phyloP scores from a whole-genome alignment of 2,329 filamentous ascomycete genomes.

The Parascedosporium putredinis region DNA sequence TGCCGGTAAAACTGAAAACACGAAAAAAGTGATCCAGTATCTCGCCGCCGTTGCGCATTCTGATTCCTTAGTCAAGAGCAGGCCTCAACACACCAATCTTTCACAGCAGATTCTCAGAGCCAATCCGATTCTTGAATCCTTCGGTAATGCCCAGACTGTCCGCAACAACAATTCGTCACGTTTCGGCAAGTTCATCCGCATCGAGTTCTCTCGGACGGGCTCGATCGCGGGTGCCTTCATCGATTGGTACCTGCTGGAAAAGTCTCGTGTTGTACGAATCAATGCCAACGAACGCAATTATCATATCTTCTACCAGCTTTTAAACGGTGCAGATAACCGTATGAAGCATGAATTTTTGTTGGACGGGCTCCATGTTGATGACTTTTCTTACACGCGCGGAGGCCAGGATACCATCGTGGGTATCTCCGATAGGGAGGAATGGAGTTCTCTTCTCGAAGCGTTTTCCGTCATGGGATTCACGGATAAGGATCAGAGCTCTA shows the following conservation, averaged over 20 bases:
- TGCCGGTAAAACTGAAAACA: slow-evolving; percentile 97
- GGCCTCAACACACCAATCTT: slow-evolving; percentile 64
- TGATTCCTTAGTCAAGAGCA: slow-evolving; percentile 57
- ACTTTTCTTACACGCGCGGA: slow-evolving; percentile 84
- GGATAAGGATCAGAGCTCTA: slow-evolving; percentile 69
- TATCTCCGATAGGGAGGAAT: slow-evolving; percentile 83
- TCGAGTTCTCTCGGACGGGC: slow-evolving; percentile 80
- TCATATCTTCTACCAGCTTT: slow-evolving; percentile 91
- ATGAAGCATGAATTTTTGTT: slow-evolving; percentile 72
- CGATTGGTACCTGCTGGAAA: slow-evolving; percentile 96
- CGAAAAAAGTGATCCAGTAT: slow-evolving; percentile 98
- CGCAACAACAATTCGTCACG: slow-evolving; percentile 97
- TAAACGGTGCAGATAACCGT: slow-evolving; percentile 67
- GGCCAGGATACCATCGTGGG: slow-evolving; percentile 88
- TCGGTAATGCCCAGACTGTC: slow-evolving; percentile 95
- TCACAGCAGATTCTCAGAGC: slow-evolving; percentile 94
- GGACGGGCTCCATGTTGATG: slow-evolving; percentile 62
- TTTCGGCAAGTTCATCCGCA: slow-evolving; percentile 97
- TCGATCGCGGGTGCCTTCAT: slow-evolving; percentile 94
- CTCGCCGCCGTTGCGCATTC: slow-evolving; percentile 85
- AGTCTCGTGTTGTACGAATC: slow-evolving; percentile 89
- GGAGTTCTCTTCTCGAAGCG: slow-evolving; percentile 81
- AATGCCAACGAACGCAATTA: slow-evolving; percentile 89
- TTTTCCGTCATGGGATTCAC: slow-evolving; percentile 92
- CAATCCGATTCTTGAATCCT: slow-evolving; percentile 94